Percentiles rank a stretch among this genome's conserved stretches.
phyloP scores from a whole-genome alignment of 1,284 basidiomycete species.

The Microbotryomycetes sp. region DNA sequence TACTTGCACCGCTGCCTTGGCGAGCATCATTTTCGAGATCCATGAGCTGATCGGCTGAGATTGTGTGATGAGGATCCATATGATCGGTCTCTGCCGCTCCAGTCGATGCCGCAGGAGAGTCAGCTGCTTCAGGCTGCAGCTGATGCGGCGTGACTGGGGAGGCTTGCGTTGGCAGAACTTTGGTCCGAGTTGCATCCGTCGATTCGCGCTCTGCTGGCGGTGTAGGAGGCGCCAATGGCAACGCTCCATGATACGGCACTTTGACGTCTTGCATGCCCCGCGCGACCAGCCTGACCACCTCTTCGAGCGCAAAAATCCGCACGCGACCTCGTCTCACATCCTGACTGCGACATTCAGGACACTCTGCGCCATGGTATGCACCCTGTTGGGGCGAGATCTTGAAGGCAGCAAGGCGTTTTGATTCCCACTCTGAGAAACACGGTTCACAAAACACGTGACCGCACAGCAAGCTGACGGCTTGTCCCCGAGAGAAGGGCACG shows the following conservation, averaged over 20 bases:
- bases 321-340: conserved; percentile 14
- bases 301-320: conserved; percentile 19
- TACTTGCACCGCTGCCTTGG: too few species aligned
- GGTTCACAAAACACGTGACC: conserved; percentile 27
- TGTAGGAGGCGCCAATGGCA: not conserved
- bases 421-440: conserved; percentile 15
- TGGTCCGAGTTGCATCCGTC: too few species aligned
- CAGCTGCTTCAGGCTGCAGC: too few species aligned
- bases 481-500: conserved; percentile 6
- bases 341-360: conserved; percentile 24
- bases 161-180: too few species aligned
- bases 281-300: conserved; percentile 23
- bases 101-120: too few species aligned
- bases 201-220: not conserved
- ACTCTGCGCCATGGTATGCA: conserved; percentile 21
- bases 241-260: not conserved
- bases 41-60: not conserved
- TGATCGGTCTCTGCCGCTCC: not conserved
- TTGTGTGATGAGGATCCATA: not conserved
- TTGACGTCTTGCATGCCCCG: conserved; percentile 15
- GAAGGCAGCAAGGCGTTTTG: conserved; percentile 10
- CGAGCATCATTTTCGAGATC: too few species aligned
- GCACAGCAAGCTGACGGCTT: conserved; percentile 14
- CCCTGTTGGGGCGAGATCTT: conserved; percentile 11
- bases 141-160: not conserved